A percentile compares a stretch with the other conserved stretches of the same genome.
Evolutionary conservation across 2,329 filamentous ascomycete species (phyloP).

Genomic region (Colletotrichum caudatum): DNA sequence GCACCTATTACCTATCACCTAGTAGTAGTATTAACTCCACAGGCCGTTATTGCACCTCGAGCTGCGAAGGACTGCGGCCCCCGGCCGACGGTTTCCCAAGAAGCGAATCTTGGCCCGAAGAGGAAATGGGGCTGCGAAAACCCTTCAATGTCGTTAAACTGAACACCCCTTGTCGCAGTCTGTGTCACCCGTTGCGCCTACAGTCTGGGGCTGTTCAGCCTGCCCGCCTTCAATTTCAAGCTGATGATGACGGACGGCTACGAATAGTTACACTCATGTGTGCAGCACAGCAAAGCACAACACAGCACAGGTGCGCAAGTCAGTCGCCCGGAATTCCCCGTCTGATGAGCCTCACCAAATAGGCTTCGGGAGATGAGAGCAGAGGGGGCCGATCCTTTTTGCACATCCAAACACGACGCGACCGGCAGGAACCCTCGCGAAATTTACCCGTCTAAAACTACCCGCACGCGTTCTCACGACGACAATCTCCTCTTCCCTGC

Average conservation of each 20-base stretch:
- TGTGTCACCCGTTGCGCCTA: constrained; percentile 8
- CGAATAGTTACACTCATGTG: background rate
- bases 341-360: constrained; percentile 33
- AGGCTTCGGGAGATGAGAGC: constrained; percentile 19
- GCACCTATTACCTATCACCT: too few relatives aligned
- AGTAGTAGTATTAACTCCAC: background rate
- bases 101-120: constrained; percentile 27
- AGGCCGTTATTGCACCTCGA: background rate
- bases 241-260: background rate
- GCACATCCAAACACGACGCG: constrained; percentile 28
- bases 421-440: background rate
- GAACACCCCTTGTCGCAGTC: constrained; percentile 15
- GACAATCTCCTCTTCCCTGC: background rate
- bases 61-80: background rate
- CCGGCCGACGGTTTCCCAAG: background rate
- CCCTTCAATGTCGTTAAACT: constrained; percentile 38
- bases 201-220: constrained; percentile 34
- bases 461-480: background rate
- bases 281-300: too few relatives aligned
- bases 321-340: constrained; percentile 18
- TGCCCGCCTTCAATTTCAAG: constrained; percentile 28
- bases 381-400: constrained; percentile 1
- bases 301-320: constrained; percentile 7
- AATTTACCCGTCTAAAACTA: background rate
- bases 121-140: constrained; percentile 18